Base-by-base conservation (phyloP, 75 land plant genomes). In the Adiantum capillusveneris region DNA sequence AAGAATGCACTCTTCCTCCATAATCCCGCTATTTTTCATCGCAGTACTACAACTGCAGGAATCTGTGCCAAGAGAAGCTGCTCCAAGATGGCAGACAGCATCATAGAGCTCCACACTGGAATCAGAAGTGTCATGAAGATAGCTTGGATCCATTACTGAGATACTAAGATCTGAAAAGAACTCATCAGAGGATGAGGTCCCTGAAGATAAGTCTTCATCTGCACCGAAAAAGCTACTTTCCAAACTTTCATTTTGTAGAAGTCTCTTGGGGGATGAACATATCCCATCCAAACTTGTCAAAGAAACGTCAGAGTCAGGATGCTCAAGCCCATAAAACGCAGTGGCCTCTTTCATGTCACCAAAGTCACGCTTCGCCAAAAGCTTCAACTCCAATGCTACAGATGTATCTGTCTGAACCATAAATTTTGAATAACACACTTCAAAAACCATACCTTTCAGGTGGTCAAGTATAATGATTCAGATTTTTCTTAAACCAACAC, bases 291-390 rank as follows among this genome's bases (percentile, higher is more conserved):
- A 5, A 5, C 7, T 34, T 9, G 9, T 34, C 37, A 9, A 34
- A 34, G 37, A 34, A 34, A 9, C 37, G 7, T 34, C 49, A 5
- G 12, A n/a, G 17, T n/a, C 49, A 46, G 5, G 17, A 7, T 17
- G 49, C 1, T 26, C 25, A 14, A 53, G 25, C 29, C 55, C 70
- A 66, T 66, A 67, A 36, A 52, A 73, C 2, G 58, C 63, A 12
- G 53, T 63, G 21, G 95, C 90, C 34, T 86, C 74, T 3, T 72
- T 66, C 48, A 83, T 58, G 29, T 68, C 65, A 46, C 75, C 53
- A 44, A 89, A 89, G 58, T 89, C 95, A 74, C 84, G 71, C 50
- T 82, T 85, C 65, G 44, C 77, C 84, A 86, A 75, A 46, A 30
- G 42, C 65, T 73, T 89, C 19, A 73, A 67, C 73, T 89, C 95